Evolutionary conservation across 306 rosid genomes (phyloP).

Genomic region (Vigna hirtella): DNA sequence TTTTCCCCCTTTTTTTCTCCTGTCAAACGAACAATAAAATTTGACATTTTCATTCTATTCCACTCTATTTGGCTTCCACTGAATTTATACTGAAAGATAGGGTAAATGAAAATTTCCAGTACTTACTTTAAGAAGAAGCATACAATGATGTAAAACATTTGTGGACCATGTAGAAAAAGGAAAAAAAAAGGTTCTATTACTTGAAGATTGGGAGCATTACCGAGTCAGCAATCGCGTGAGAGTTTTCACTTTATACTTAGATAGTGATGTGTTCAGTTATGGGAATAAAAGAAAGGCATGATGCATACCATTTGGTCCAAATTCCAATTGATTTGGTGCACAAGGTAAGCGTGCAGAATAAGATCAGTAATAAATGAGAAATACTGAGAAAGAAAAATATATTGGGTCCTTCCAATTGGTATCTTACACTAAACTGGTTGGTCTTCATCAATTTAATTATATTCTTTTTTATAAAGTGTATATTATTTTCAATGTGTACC

Average conservation of each 20-base stretch:
- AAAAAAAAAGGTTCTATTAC: neutral
- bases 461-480: no score
- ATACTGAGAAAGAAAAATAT: no score
- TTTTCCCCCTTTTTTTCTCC: no score
- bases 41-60: neutral
- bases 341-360: neutral
- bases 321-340: neutral
- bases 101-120: neutral
- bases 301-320: neutral
- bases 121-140: neutral
- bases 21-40: neutral
- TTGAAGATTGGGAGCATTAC: neutral
- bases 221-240: neutral
- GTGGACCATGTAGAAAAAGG: no score
- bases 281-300: neutral
- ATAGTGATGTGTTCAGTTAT: neutral
- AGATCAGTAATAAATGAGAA: no score
- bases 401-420: no score
- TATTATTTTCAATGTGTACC: no score
- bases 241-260: neutral
- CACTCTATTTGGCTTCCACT: neutral
- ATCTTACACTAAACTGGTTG: no score
- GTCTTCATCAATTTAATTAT: no score
- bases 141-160: neutral
- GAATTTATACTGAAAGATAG: neutral